A percentile compares a stretch with the other conserved stretches of the same genome.
Evolutionary conservation across 2,329 filamentous ascomycete genomes (phyloP).

Genomic region (Alternaria novae-zelandiae): DNA sequence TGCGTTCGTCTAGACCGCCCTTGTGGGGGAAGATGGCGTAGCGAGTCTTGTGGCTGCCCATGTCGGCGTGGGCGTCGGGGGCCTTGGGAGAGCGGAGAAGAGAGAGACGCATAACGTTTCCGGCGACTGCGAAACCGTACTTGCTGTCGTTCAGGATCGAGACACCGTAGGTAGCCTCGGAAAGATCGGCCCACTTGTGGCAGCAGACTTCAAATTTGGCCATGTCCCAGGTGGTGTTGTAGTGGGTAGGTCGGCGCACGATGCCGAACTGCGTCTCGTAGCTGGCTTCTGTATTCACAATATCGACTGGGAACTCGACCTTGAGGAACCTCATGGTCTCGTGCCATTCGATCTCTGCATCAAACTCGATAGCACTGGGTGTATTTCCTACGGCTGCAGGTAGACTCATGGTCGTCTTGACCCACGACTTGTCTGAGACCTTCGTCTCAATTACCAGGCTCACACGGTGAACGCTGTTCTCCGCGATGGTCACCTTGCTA

Average conservation of each 20-base stretch:
- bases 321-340: conserved; percentile 98
- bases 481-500: conserved; percentile 72
- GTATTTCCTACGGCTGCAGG: conserved; percentile 70
- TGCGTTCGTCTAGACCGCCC: conserved; percentile 72
- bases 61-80: conserved; percentile 90
- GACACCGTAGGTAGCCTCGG: conserved; percentile 86
- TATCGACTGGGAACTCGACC: conserved; percentile 94
- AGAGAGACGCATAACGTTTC: conserved; percentile 87
- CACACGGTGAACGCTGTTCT: conserved; percentile 75
- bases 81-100: conserved; percentile 89
- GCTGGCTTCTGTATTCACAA: conserved; percentile 87
- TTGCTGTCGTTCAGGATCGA: conserved; percentile 95
- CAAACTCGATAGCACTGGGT: conserved; percentile 76
- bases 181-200: conserved; percentile 92
- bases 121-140: conserved; percentile 91
- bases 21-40: conserved; percentile 90
- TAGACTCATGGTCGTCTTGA: conserved; percentile 85
- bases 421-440: conserved; percentile 85
- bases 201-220: conserved; percentile 97
- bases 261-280: conserved; percentile 97
- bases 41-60: conserved; percentile 85
- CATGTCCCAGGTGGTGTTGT: conserved; percentile 98
- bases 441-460: conserved; percentile 83
- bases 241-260: conserved; percentile 88
- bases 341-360: conserved; percentile 92